Conservation (phyloP, 1,284 basidiomycete species). For the Ganoderma resinaceum region DNA sequence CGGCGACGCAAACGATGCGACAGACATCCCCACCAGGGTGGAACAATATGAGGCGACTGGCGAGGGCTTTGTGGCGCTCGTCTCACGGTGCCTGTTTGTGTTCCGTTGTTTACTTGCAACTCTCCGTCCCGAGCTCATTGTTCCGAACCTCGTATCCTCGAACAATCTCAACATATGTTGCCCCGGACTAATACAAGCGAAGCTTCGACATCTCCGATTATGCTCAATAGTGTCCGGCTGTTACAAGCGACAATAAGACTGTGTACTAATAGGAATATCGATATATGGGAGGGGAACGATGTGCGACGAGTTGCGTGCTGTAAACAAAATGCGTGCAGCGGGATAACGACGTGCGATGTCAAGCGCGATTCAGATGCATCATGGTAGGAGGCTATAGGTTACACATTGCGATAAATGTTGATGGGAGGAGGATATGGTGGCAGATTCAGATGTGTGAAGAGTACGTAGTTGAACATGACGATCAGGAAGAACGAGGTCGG, state of each 20-base stretch:
- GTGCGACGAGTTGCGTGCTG: constrained; percentile 19
- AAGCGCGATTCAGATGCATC: constrained; percentile 24
- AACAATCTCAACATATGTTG: not conserved
- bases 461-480: constrained; percentile 26
- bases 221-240: constrained; percentile 2
- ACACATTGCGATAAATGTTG: constrained; percentile 30
- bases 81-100: constrained; percentile 21
- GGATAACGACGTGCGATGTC: constrained; percentile 29
- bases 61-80: constrained; percentile 16
- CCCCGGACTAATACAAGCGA: not conserved
- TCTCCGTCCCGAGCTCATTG: constrained; percentile 14
- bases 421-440: constrained; percentile 8
- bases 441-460: constrained; percentile 9
- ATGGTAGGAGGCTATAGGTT: constrained; percentile 28
- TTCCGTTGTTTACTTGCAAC: constrained; percentile 26
- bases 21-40: not conserved
- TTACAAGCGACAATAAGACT: constrained; percentile 7
- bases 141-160: constrained; percentile 10
- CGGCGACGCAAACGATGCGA: not conserved
- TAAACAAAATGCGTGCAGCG: constrained; percentile 29
- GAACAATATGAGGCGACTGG: not conserved
- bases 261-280: constrained; percentile 9
- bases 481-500: constrained; percentile 27
- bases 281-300: constrained; percentile 22
- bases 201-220: constrained; percentile 2